These are phyloP conservation scores for Fusarium zealandicum DNA, from an alignment of 2,329 filamentous ascomycete genomes.

Conservation along the genomic window DNA sequence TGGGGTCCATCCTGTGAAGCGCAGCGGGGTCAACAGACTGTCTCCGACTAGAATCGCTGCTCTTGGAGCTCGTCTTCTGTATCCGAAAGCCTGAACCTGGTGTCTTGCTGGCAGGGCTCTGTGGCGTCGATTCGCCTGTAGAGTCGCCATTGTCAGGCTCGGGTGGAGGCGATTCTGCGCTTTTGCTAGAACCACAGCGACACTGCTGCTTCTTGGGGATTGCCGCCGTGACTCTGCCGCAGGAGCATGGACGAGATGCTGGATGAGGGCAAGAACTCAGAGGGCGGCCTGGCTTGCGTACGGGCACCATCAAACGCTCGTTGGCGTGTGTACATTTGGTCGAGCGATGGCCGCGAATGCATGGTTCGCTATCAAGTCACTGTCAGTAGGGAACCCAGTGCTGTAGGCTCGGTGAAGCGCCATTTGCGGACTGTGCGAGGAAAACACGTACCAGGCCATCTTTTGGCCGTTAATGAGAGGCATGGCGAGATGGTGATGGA, in stretches of 20 bases:
- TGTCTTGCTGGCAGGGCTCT: constrained; percentile 44
- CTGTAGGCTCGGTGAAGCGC: neutral
- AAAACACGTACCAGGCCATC: constrained; percentile 72
- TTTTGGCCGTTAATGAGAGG: constrained; percentile 74
- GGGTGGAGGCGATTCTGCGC: constrained; percentile 31
- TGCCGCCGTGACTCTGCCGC: constrained; percentile 69
- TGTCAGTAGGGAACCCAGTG: constrained; percentile 21
- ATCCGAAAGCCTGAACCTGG: constrained; percentile 52
- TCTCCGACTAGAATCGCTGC: constrained; percentile 48
- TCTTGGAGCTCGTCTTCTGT: constrained; percentile 52
- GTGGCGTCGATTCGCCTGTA: constrained; percentile 37
- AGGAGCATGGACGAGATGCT: constrained; percentile 66
- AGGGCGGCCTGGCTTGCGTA: constrained; percentile 75
- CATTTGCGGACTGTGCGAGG: neutral
- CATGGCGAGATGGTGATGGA: constrained; percentile 55
- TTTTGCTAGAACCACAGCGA: constrained; percentile 53
- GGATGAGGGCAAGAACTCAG: constrained; percentile 74
- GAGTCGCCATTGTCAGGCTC: constrained; percentile 39
- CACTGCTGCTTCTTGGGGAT: constrained; percentile 67
- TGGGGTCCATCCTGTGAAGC: constrained; percentile 62
- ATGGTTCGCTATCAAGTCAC: constrained; percentile 65
- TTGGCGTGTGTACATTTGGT: constrained; percentile 75
- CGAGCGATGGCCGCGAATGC: constrained; percentile 77
- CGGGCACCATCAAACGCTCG: constrained; percentile 73
- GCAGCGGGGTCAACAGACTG: constrained; percentile 58